Percentiles rank a stretch among this genome's conserved stretches.
phyloP scores from a whole-genome alignment of 2,329 filamentous ascomycete genomes.

The Trichoderma sp. region DNA sequence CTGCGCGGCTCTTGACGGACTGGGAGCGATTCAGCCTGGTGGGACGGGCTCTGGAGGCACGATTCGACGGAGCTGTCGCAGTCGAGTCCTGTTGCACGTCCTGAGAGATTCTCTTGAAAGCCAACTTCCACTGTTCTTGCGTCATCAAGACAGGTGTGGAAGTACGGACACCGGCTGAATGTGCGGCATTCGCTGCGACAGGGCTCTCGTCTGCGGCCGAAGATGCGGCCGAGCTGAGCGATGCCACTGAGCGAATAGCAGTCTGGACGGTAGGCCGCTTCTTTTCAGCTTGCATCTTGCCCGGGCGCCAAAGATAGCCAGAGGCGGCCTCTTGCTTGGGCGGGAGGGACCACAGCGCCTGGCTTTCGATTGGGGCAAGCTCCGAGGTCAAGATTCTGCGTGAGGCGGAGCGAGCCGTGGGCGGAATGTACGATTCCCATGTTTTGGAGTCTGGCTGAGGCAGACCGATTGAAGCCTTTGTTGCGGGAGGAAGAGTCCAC shows the following conservation, averaged over 20 bases:
- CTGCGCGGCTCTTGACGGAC: conserved; percentile 4
- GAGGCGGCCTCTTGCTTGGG: background rate
- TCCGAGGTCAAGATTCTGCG: background rate
- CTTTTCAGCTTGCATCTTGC: background rate
- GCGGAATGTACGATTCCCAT: conserved; percentile 2
- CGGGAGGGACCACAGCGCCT: background rate
- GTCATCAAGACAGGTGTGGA: conserved; percentile 15
- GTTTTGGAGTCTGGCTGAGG: background rate
- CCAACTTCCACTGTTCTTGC: conserved; percentile 15
- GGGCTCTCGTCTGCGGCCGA: background rate
- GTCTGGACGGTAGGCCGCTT: background rate
- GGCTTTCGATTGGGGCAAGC: background rate
- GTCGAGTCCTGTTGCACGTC: background rate
- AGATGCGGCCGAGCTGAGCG: background rate
- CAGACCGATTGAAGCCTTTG: background rate
- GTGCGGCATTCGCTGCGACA: background rate
- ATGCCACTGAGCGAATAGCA: background rate
- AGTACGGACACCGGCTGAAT: background rate
- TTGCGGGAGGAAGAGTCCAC: background rate
- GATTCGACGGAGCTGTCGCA: background rate
- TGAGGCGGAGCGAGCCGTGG: background rate
- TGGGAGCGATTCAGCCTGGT: conserved; percentile 1
- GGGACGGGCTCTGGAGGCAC: background rate
- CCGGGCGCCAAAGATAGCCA: background rate
- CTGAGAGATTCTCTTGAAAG: background rate